phyloP scores from a whole-genome alignment of 2,329 filamentous ascomycete genomes.

The Alternaria infectoria region DNA sequence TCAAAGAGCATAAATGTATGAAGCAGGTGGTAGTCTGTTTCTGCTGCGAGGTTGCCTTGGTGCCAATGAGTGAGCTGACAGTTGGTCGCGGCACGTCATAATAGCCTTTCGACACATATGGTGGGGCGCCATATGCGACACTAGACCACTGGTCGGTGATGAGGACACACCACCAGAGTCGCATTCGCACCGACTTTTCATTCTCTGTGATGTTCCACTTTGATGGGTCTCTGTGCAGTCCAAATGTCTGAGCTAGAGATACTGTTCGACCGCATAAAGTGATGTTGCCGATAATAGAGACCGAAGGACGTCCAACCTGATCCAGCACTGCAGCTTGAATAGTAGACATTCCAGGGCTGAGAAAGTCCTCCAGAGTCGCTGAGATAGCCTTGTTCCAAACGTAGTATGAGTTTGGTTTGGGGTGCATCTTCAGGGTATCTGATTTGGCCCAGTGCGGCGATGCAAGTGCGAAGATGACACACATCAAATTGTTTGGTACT shows the following conservation, averaged over 20 bases:
- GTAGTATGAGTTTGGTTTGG: conserved; percentile 48
- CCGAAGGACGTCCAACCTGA: conserved; percentile 50
- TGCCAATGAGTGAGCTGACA: conserved; percentile 49
- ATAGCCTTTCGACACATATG: conserved; percentile 59
- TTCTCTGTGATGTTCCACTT: conserved; percentile 59
- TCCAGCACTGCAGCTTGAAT: conserved; percentile 50
- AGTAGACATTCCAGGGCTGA: conserved; percentile 50
- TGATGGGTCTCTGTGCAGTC: conserved; percentile 61
- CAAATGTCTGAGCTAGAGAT: conserved; percentile 62
- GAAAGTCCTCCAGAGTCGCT: conserved; percentile 52
- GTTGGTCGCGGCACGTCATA: conserved; percentile 63
- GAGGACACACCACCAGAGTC: conserved; percentile 64
- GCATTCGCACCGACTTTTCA: conserved; percentile 60
- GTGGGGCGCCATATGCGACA: conserved; percentile 62
- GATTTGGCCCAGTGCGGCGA: conserved; percentile 49
- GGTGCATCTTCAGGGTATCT: conserved; percentile 43
- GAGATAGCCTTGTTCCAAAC: conserved; percentile 53
- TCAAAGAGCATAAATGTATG: conserved; percentile 60
- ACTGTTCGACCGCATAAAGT: conserved; percentile 61
- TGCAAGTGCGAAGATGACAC: conserved; percentile 48
- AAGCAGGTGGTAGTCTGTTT: conserved; percentile 59
- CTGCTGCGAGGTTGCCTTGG: conserved; percentile 44
- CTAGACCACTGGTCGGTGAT: conserved; percentile 65
- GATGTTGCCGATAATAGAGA: conserved; percentile 56
- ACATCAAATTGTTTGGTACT: conserved; percentile 47